phyloP scores from a whole-genome alignment of 495 filamentous ascomycete species.

The Neurospora hispaniola region DNA sequence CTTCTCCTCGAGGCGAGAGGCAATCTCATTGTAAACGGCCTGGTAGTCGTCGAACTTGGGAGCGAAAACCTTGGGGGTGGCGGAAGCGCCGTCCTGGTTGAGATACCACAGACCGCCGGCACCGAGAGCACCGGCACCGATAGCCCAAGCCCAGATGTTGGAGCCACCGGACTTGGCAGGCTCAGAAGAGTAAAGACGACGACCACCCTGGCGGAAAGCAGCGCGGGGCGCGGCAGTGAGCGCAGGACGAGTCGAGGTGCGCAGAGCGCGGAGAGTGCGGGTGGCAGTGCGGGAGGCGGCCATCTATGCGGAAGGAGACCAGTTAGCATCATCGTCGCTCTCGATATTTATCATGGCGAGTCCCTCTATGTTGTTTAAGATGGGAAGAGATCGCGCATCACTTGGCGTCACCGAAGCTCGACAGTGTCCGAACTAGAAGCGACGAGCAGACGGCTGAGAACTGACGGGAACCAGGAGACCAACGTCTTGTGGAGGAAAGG shows the following conservation, averaged over 20 bases:
- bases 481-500: constrained; percentile 4
- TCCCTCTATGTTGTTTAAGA: constrained; percentile 11
- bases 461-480: constrained; percentile 11
- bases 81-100: constrained; percentile 35
- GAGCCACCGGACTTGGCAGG: constrained; percentile 47
- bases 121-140: constrained; percentile 44
- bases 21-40: constrained; percentile 87
- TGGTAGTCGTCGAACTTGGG: constrained; percentile 86
- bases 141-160: constrained; percentile 28
- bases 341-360: background rate
- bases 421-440: background rate
- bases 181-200: constrained; percentile 69
- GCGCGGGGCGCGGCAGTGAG: constrained; percentile 41
- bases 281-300: constrained; percentile 24
- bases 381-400: constrained; percentile 16
- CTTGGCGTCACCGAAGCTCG: background rate
- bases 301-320: constrained; percentile 25
- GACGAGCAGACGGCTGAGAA: constrained; percentile 2
- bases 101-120: constrained; percentile 56
- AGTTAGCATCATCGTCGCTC: background rate
- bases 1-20: constrained; percentile 66
- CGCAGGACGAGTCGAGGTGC: constrained; percentile 40
- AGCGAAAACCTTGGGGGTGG: constrained; percentile 48
- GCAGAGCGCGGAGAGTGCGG: constrained; percentile 47
- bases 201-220: constrained; percentile 52